These are phyloP conservation scores for Claviceps citrina DNA, from an alignment of 2,329 filamentous ascomycete genomes.

Conservation along the genomic window DNA sequence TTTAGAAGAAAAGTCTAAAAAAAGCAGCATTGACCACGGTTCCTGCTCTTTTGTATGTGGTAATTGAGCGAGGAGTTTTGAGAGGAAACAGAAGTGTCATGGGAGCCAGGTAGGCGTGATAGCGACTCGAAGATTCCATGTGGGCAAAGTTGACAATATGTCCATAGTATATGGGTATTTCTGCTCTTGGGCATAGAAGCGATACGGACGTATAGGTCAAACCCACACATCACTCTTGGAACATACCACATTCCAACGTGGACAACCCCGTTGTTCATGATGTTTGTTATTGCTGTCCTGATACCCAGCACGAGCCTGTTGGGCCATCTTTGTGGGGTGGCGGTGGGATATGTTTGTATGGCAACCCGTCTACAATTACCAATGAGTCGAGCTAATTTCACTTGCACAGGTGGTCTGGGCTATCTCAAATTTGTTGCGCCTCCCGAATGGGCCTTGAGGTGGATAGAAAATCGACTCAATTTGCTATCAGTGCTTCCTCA, in stretches of 20 bases:
- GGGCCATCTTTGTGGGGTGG: conserved; percentile 73
- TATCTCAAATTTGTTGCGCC: conserved; percentile 83
- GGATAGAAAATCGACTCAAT: conserved; percentile 78
- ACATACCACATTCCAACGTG: conserved; percentile 70
- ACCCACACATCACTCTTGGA: conserved; percentile 57
- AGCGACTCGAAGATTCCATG: background rate
- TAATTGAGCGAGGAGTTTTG: conserved; percentile 61
- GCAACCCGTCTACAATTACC: conserved; percentile 7
- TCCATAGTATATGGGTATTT: conserved; percentile 73
- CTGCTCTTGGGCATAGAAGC: conserved; percentile 72
- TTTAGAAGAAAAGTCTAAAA: conserved; percentile 1
- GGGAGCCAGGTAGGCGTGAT: conserved; percentile 55
- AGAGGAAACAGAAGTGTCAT: conserved; percentile 57
- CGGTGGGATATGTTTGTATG: conserved; percentile 74
- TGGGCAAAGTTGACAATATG: background rate
- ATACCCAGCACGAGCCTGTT: conserved; percentile 70
- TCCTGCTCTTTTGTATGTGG: conserved; percentile 65
- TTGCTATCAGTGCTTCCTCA: conserved; percentile 71
- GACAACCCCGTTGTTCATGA: conserved; percentile 68
- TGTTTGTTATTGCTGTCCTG: conserved; percentile 59
- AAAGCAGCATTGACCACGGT: conserved; percentile 56
- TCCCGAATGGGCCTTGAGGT: conserved; percentile 73
- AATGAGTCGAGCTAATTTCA: background rate
- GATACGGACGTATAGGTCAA: conserved; percentile 67
- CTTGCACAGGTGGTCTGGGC: conserved; percentile 54